Evolutionary conservation across 768 basidiomycete species (phyloP).

Genomic region (Bullera alba): DNA sequence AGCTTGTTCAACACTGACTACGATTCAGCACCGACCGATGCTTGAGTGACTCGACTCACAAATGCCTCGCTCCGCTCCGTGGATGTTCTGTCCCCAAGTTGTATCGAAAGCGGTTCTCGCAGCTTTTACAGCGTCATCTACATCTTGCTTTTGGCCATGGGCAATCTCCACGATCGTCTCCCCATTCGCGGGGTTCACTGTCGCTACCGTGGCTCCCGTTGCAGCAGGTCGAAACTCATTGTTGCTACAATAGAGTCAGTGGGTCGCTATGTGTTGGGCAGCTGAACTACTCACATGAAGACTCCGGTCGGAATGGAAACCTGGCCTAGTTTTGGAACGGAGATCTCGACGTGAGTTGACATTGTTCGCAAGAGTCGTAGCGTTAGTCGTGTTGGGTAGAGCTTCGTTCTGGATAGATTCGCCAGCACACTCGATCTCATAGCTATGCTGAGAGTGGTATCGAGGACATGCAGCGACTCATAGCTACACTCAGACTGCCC

Average conservation of each 20-base stretch:
- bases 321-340: background rate
- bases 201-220: constrained; percentile 38
- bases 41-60: constrained; percentile 23
- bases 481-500: no score
- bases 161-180: constrained; percentile 50
- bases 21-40: constrained; percentile 33
- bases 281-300: constrained; percentile 6
- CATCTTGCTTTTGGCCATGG: constrained; percentile 61
- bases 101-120: constrained; percentile 47
- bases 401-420: no score
- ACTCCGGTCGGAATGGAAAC: constrained; percentile 6
- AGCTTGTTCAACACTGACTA: constrained; percentile 60
- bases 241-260: no score
- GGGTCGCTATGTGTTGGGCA: background rate
- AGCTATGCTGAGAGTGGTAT: no score
- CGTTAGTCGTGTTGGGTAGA: no score
- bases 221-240: constrained; percentile 8
- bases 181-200: constrained; percentile 55
- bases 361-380: no score
- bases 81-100: constrained; percentile 46
- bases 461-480: no score
- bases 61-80: constrained; percentile 38
- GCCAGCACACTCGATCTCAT: no score
- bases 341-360: background rate
- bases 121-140: constrained; percentile 62